These are phyloP conservation scores for Oryza punctata DNA, from an alignment of 176 grass and related monocot genomes.

Conservation along the genomic window DNA sequence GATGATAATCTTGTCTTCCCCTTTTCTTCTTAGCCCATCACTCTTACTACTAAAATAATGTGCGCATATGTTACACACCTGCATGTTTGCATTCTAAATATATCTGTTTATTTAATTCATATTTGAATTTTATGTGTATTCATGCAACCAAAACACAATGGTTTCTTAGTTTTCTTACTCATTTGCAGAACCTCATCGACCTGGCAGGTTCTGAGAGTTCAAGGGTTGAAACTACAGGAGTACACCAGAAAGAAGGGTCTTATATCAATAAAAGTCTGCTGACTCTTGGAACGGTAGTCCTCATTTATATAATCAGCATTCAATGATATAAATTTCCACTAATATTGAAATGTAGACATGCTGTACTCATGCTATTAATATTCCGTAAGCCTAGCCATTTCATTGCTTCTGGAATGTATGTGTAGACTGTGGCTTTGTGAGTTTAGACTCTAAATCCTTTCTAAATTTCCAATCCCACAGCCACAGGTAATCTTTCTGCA, in stretches of 20 bases:
- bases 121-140: slow-evolving; percentile 21
- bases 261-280: slow-evolving; percentile 95
- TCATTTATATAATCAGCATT: slow-evolving; percentile 30
- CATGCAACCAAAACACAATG: not conserved
- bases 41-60: slow-evolving; percentile 18
- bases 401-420: slow-evolving; percentile 1
- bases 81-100: not conserved
- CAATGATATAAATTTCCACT: not conserved
- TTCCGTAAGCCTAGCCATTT: slow-evolving; percentile 6
- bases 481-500: not conserved
- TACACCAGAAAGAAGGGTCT: slow-evolving; percentile 84
- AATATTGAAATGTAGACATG: slow-evolving; percentile 1
- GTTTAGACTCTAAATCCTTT: not conserved
- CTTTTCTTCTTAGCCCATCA: slow-evolving; percentile 4
- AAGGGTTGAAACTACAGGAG: slow-evolving; percentile 82
- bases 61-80: not conserved
- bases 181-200: slow-evolving; percentile 92
- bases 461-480: slow-evolving; percentile 10
- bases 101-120: slow-evolving; percentile 11
- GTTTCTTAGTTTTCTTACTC: slow-evolving; percentile 41
- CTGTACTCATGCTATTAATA: slow-evolving; percentile 29
- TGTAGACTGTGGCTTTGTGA: not conserved
- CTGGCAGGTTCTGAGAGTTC: slow-evolving; percentile 89
- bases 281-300: slow-evolving; percentile 78
- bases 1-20: slow-evolving; percentile 26